Evolutionary conservation across 202 grass and related monocot species (phyloP), one percentile per base, ranked within the genome.

Genomic region (Cymbopogon flexuosus): DNA sequence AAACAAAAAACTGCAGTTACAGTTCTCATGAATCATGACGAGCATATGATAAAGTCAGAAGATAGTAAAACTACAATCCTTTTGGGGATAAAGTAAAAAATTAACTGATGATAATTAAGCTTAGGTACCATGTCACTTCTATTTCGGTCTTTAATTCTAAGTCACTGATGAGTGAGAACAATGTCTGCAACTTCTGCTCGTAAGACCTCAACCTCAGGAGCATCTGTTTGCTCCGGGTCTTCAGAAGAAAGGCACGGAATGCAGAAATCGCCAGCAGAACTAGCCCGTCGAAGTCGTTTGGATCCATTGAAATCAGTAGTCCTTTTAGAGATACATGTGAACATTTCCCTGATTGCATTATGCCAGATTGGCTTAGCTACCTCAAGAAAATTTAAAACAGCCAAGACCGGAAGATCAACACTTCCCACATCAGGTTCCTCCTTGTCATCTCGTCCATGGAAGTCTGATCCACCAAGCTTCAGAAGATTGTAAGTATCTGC

Each of bases 401-500:
- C 68, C 57, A 89, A 46, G 34, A 91, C 76, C 0, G 89, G 89
- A 76, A 97, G 82, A 68, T 90, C 82, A 57, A 97, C 91, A 47
- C 84, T 86, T 24, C 93, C 93, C 10, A 93, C 47, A 22, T 97
- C 91, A n/a, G 89, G 78, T 78, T 93, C 86, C 60, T 90, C 82
- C 42, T 81, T 84, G 27, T 90, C 79, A 59, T 84, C 83, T 76
- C 91, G 68, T 82, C 87, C 91, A 90, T 97, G 93, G 47, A 89
- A 93, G 75, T 97, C 91, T 19, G 93, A 97, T 46, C 93, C 91
- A 66, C 91, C 91, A 59, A 97, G 82, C 75, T 93, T 97, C 58
- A 97, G 45, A 63, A 93, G 84, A 63, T 79, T 79, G 58, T 86
- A 91, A 5, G 82, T 80, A 79, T 97, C 87, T 10, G 89, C 89